A percentile compares a stretch with the other conserved stretches of the same genome.
These are phyloP conservation scores for Botrytis sinoallii DNA, from an alignment of 2,329 filamentous ascomycete genomes.

Conservation along the genomic window DNA sequence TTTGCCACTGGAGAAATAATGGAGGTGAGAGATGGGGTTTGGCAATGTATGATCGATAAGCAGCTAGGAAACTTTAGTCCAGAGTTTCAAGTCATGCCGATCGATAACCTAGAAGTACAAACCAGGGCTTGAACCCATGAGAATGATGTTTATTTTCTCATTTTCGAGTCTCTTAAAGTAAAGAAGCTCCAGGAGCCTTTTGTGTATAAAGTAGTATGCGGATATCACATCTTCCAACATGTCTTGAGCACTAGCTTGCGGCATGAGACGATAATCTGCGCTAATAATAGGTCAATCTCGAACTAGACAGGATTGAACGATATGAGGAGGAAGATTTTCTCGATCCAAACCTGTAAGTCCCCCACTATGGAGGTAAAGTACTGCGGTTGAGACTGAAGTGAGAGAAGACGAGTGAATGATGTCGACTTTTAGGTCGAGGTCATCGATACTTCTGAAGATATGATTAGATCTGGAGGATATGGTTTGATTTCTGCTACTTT, in stretches of 20 bases:
- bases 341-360: not conserved
- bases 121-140: slow-evolving; percentile 8
- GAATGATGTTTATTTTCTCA: not conserved
- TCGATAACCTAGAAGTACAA: not conserved
- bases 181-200: not conserved
- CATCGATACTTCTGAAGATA: not conserved
- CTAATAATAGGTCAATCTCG: not conserved
- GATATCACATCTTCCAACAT: not conserved
- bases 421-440: not conserved
- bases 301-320: not conserved
- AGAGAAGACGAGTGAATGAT: not conserved
- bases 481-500: not conserved
- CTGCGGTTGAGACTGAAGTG: not conserved
- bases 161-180: not conserved
- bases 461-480: not conserved
- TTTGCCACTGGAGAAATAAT: not conserved
- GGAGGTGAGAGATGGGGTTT: not conserved
- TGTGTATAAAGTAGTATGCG: not conserved
- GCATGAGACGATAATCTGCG: not conserved
- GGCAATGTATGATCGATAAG: not conserved
- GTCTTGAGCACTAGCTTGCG: not conserved
- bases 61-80: not conserved
- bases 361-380: not conserved
- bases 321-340: not conserved
- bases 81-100: not conserved